Percentiles rank a stretch among this genome's conserved stretches.
Evolutionary conservation across 108 stramenopile genomes (phyloP).

Genomic region (Cyclostephanos tholiformis): DNA sequence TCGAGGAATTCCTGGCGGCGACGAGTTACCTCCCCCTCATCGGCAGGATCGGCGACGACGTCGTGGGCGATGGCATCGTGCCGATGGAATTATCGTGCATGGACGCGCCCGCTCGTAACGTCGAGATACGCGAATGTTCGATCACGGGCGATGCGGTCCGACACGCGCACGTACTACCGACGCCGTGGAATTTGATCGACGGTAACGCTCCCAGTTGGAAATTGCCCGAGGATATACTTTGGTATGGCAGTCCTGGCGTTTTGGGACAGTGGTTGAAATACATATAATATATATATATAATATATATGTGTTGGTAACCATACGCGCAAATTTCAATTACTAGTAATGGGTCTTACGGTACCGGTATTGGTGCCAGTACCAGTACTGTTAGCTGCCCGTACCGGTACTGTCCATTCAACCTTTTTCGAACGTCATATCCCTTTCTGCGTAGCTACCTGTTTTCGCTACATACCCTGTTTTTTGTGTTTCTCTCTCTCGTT

Average conservation of each 20-base stretch:
- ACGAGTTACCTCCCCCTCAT: conserved; percentile 70
- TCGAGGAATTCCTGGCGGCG: conserved; percentile 73
- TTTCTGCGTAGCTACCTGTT: too few species aligned
- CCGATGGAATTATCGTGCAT: conserved; percentile 72
- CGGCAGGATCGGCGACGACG: conserved; percentile 40
- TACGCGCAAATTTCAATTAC: too few species aligned
- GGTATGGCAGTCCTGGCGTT: conserved; percentile 68
- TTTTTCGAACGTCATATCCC: too few species aligned
- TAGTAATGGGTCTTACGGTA: too few species aligned
- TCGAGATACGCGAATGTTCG: conserved; percentile 57
- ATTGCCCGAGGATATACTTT: conserved; percentile 55
- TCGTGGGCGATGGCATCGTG: conserved; percentile 75
- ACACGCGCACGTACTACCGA: conserved; percentile 79
- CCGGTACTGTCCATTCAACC: too few species aligned
- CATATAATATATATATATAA: too few species aligned
- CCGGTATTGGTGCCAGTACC: too few species aligned
- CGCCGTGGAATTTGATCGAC: conserved; percentile 79
- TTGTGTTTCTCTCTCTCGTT: too few species aligned
- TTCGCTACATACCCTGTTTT: too few species aligned
- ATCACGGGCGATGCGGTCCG: conserved; percentile 55
- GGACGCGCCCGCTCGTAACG: conserved; percentile 62
- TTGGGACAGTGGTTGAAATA: conserved; percentile 63
- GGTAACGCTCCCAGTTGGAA: conserved; percentile 60
- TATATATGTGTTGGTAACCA: too few species aligned
- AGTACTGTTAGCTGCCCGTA: too few species aligned